Percentiles rank a stretch among this genome's conserved stretches.
Conservation (phyloP, 495 filamentous ascomycete species). For the Hyaloscypha variabilis region DNA sequence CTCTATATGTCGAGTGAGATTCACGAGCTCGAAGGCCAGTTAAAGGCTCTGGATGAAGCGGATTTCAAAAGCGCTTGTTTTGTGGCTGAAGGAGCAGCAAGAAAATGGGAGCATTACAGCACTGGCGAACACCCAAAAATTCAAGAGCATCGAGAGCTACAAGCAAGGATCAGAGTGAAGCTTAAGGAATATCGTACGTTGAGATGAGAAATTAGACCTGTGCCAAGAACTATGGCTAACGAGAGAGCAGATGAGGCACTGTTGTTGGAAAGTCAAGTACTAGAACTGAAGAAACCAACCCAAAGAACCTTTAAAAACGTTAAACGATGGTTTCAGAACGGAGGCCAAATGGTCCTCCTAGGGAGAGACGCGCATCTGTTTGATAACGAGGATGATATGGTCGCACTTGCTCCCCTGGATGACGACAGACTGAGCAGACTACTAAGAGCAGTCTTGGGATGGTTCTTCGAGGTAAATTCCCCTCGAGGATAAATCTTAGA, state of each 20-base stretch:
- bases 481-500: too few species aligned
- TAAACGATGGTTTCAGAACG: not conserved
- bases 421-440: not conserved
- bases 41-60: not conserved
- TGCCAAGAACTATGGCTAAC: too few species aligned
- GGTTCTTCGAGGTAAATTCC: not conserved
- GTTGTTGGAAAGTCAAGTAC: not conserved
- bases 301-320: not conserved
- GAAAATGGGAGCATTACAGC: not conserved
- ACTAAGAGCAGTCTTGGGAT: not conserved
- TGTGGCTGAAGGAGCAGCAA: not conserved
- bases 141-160: not conserved
- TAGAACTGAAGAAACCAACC: not conserved
- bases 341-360: not conserved
- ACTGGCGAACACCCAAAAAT: not conserved
- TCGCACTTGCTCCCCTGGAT: conserved; percentile 2
- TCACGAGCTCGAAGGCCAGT: not conserved
- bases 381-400: not conserved
- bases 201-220: too few species aligned
- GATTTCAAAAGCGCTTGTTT: not conserved
- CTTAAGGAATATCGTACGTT: conserved; percentile 2
- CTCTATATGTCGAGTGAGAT: not conserved
- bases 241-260: conserved; percentile 1
- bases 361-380: not conserved
- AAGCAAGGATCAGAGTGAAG: not conserved